A percentile compares a stretch with the other conserved stretches of the same genome.
Evolutionary conservation across 805 yeast species (phyloP).

Genomic region (Wickerhamiella spandovensis): DNA sequence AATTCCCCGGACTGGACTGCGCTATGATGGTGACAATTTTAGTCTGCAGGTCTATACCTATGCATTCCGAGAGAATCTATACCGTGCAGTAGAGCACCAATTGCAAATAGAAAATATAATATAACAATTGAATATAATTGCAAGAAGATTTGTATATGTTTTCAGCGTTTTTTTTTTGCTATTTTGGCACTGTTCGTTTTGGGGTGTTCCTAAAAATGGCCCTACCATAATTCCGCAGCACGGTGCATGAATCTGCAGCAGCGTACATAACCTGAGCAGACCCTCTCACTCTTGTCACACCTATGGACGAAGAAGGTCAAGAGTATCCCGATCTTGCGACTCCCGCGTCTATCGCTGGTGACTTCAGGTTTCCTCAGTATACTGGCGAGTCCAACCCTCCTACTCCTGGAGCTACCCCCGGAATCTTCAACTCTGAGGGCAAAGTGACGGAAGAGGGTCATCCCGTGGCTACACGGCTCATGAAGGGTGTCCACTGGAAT

Average conservation of each 20-base stretch:
- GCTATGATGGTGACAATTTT: too few relatives aligned
- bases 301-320: background rate
- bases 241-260: background rate
- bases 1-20: too few relatives aligned
- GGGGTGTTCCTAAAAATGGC: background rate
- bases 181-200: too few relatives aligned
- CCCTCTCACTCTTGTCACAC: background rate
- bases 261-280: background rate
- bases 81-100: too few relatives aligned
- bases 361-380: slow-evolving; percentile 1
- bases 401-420: slow-evolving; percentile 12
- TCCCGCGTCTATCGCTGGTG: background rate
- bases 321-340: background rate
- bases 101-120: too few relatives aligned
- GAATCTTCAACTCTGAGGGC: slow-evolving; percentile 1
- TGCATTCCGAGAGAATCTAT: too few relatives aligned
- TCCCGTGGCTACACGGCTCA: slow-evolving; percentile 5
- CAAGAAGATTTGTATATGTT: too few relatives aligned
- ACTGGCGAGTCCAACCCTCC: background rate
- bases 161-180: too few relatives aligned
- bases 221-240: background rate
- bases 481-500: slow-evolving; percentile 17
- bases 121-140: too few relatives aligned
- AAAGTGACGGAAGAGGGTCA: slow-evolving; percentile 1
- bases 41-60: too few relatives aligned